Percentiles rank a stretch among this genome's conserved stretches.
Evolutionary conservation across 148 eudicot species (phyloP).

Genomic region (Chenopodium formosanum): DNA sequence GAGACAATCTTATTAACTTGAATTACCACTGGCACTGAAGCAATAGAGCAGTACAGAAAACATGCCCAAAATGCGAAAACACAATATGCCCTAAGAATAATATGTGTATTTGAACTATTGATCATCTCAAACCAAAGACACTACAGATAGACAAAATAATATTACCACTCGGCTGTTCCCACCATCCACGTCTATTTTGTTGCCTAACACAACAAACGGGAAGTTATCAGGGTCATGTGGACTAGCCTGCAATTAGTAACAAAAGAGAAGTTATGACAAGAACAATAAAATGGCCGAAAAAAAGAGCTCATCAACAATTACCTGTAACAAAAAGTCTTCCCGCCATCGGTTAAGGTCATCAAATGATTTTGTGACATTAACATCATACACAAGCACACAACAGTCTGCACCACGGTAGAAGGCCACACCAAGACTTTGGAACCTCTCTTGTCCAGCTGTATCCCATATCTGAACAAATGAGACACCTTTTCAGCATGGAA

Average conservation of each 20-base stretch:
- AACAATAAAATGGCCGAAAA: not conserved
- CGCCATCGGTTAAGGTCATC: conserved; percentile 74
- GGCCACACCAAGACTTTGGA: conserved; percentile 85
- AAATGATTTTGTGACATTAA: conserved; percentile 75
- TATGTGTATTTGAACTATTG: not conserved
- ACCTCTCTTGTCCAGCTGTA: conserved; percentile 88
- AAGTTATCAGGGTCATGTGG: conserved; percentile 83
- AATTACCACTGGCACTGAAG: conserved; percentile 9
- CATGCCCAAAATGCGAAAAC: not conserved
- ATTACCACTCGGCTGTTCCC: conserved; percentile 86
- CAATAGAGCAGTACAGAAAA: conserved; percentile 10
- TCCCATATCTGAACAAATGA: conserved; percentile 65
- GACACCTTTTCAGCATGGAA: conserved; percentile 5
- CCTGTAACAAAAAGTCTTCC: conserved; percentile 80
- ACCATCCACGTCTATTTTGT: conserved; percentile 74
- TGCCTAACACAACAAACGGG: conserved; percentile 81
- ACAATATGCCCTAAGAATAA: not conserved
- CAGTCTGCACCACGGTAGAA: conserved; percentile 88
- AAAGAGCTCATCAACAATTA: conserved; percentile 14
- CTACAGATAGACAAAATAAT: not conserved
- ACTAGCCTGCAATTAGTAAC: conserved; percentile 51
- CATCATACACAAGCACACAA: conserved; percentile 78
- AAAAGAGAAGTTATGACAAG: conserved; percentile 5
- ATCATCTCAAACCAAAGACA: conserved; percentile 3
- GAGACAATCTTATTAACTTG: conserved; percentile 3